These are phyloP conservation scores for Macrophomina phaseolina DNA, from an alignment of 2,329 filamentous ascomycete species.

Conservation along the genomic window DNA sequence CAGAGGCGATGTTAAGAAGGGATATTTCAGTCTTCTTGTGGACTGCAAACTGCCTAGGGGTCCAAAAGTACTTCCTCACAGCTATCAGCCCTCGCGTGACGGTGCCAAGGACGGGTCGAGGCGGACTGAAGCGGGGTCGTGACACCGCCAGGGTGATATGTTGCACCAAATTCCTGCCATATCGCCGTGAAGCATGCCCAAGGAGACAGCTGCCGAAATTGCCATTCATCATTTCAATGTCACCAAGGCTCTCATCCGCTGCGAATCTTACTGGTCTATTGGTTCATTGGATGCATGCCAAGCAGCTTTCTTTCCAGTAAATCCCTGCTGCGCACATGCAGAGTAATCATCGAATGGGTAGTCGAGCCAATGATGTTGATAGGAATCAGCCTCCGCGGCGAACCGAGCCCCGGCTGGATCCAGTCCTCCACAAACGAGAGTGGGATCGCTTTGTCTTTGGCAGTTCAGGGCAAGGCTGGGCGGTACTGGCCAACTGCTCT, in stretches of 20 bases:
- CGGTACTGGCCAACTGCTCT: background rate
- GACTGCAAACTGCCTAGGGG: conserved; percentile 1
- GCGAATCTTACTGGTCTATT: background rate
- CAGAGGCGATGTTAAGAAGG: conserved; percentile 1
- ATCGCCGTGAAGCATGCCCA: background rate
- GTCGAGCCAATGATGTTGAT: background rate
- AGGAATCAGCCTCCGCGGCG: background rate
- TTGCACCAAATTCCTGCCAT: background rate
- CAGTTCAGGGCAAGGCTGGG: background rate
- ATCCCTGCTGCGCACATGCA: background rate
- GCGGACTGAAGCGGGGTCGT: conserved; percentile 15
- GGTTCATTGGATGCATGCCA: background rate
- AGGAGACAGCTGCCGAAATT: background rate
- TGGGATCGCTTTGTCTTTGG: background rate
- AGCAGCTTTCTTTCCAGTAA: background rate
- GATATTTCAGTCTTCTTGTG: background rate
- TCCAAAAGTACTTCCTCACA: background rate
- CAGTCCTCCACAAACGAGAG: background rate
- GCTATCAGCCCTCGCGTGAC: conserved; percentile 5
- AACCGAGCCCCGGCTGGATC: background rate
- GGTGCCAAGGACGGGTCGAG: background rate
- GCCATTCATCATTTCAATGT: background rate
- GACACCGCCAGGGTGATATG: background rate
- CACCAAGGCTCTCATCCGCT: background rate
- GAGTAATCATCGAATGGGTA: background rate